phyloP scores from a whole-genome alignment of 192 early-diverging fungal genomes.

The Coemansia guatemalensis region DNA sequence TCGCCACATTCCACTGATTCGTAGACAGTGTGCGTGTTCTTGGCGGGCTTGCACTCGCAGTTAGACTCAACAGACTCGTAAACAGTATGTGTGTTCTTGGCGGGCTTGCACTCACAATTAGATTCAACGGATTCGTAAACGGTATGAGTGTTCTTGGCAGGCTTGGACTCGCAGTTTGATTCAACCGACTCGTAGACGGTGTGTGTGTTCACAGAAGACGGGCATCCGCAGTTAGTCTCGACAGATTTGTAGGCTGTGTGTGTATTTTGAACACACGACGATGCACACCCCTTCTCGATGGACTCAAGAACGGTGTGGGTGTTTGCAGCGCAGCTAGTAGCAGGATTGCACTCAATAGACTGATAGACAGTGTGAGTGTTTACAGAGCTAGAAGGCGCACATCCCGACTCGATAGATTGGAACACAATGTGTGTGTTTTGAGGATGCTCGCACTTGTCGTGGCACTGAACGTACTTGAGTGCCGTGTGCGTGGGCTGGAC shows the following conservation, averaged over 20 bases:
- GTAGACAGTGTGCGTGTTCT: conserved; percentile 33
- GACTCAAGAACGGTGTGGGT: conserved; percentile 25
- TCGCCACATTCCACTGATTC: conserved; percentile 27
- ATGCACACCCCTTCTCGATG: conserved; percentile 8
- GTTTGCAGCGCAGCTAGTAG: not conserved
- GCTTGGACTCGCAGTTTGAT: conserved; percentile 6
- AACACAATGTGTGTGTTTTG: conserved; percentile 17
- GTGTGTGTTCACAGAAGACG: conserved; percentile 30
- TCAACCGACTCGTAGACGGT: conserved; percentile 31
- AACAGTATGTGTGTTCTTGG: conserved; percentile 30
- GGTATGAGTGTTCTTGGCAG: conserved; percentile 26
- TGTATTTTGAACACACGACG: not conserved
- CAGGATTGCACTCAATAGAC: conserved; percentile 18
- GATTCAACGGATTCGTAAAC: conserved; percentile 31
- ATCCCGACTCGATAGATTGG: conserved; percentile 13
- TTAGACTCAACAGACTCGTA: conserved; percentile 24
- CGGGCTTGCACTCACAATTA: not conserved
- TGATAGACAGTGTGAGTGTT: conserved; percentile 25
- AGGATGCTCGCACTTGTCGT: conserved; percentile 1
- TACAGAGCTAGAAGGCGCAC: not conserved
- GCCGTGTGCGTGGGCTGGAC: conserved; percentile 21
- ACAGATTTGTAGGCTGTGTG: conserved; percentile 23
- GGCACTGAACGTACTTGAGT: conserved; percentile 14
- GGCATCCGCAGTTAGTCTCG: conserved; percentile 6
- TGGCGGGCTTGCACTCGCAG: conserved; percentile 3